Conservation (phyloP, 257 asterid genomes). For the Jacaranda copaia region DNA sequence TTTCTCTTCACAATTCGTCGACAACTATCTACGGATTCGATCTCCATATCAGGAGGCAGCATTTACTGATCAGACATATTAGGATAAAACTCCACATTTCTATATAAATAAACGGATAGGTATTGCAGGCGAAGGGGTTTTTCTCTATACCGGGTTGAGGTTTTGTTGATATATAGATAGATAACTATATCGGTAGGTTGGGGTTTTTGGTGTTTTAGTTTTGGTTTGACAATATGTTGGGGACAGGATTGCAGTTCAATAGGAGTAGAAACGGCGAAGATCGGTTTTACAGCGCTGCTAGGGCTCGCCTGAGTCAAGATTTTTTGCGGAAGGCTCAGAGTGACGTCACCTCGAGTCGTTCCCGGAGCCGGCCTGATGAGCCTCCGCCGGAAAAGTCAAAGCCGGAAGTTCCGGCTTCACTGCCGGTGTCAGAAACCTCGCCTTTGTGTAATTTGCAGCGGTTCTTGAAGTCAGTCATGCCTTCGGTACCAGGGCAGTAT, state of each 20-base stretch:
- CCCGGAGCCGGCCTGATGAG: slow-evolving; percentile 57
- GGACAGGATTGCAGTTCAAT: slow-evolving; percentile 87
- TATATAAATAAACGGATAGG: neutral
- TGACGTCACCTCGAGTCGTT: slow-evolving; percentile 56
- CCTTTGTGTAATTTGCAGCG: slow-evolving; percentile 73
- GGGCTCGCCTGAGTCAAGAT: slow-evolving; percentile 75
- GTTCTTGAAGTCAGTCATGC: slow-evolving; percentile 79
- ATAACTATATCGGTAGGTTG: slow-evolving; percentile 33
- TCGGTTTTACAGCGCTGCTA: slow-evolving; percentile 81
- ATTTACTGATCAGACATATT: slow-evolving; percentile 37
- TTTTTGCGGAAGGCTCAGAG: slow-evolving; percentile 72
- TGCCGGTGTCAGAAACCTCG: slow-evolving; percentile 42
- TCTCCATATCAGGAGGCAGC: slow-evolving; percentile 24
- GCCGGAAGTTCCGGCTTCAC: slow-evolving; percentile 32
- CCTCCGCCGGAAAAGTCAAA: slow-evolving; percentile 46
- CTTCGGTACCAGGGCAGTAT: slow-evolving; percentile 76
- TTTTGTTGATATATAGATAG: slow-evolving; percentile 22
- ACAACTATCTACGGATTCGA: slow-evolving; percentile 28
- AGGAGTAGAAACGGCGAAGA: slow-evolving; percentile 84
- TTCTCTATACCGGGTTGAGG: slow-evolving; percentile 34
- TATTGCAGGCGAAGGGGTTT: slow-evolving; percentile 27
- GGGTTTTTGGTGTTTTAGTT: slow-evolving; percentile 45
- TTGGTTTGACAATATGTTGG: slow-evolving; percentile 63
- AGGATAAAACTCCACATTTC: slow-evolving; percentile 6
- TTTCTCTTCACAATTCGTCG: slow-evolving; percentile 42